Evolutionary conservation across 345 rosid genomes (phyloP).

Genomic region (Citrus maxima): DNA sequence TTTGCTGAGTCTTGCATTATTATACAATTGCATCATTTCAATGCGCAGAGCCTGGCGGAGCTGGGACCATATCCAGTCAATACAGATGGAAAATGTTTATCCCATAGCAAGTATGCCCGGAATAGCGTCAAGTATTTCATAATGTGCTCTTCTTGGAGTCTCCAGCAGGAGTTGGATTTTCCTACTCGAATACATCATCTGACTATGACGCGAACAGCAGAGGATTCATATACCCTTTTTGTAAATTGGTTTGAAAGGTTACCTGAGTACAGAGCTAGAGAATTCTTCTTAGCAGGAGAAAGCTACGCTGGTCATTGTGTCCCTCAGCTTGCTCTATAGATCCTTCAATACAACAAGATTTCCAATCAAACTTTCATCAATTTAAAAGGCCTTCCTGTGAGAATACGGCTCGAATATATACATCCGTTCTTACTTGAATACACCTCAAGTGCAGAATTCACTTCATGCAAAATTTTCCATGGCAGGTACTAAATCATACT

Average conservation of each 20-base stretch:
- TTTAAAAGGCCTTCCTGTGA: neutral
- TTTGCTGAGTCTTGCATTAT: too few relatives aligned
- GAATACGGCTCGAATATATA: neutral
- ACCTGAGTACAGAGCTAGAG: conserved; percentile 32
- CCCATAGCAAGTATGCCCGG: conserved; percentile 28
- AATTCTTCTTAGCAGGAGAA: conserved; percentile 38
- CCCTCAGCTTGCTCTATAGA: conserved; percentile 34
- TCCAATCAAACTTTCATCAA: neutral
- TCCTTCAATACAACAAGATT: neutral
- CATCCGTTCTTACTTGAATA: neutral
- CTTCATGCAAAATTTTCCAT: conserved; percentile 17
- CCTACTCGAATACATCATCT: conserved; percentile 29
- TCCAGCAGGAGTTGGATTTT: conserved; percentile 40
- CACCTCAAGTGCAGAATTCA: neutral
- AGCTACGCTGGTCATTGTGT: conserved; percentile 41
- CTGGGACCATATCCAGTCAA: conserved; percentile 31
- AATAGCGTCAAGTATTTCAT: neutral
- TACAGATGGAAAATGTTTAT: neutral
- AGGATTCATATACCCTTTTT: conserved; percentile 25
- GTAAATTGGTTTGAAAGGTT: conserved; percentile 40
- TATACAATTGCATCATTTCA: conserved; percentile 26
- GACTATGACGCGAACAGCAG: conserved; percentile 25
- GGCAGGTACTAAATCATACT: neutral
- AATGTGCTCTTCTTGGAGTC: conserved; percentile 36
- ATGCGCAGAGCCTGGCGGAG: conserved; percentile 30